Evolutionary conservation across 2,329 filamentous ascomycete genomes (phyloP).

Genomic region (Mycogone perniciosa): DNA sequence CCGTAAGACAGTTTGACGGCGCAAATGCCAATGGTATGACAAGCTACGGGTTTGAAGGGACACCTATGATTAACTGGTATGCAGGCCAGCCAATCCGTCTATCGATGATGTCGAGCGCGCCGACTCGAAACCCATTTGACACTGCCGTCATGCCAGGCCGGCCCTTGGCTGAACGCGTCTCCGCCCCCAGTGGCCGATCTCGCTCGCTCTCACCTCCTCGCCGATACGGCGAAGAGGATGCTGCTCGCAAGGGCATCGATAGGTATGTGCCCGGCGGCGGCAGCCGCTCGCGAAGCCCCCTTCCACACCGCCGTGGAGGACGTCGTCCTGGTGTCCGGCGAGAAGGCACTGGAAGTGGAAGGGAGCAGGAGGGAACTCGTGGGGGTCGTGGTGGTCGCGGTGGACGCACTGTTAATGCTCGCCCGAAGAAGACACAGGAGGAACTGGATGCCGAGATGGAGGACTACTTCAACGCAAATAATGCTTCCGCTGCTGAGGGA

Average conservation of each 20-base stretch:
- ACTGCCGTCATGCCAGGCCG: constrained; percentile 48
- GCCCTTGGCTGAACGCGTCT: constrained; percentile 56
- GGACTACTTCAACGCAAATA: constrained; percentile 67
- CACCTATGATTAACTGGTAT: not conserved
- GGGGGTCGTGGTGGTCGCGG: constrained; percentile 30
- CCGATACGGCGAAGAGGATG: constrained; percentile 47
- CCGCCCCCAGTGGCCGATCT: constrained; percentile 48
- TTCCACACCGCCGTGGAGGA: constrained; percentile 45
- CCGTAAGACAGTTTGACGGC: constrained; percentile 76
- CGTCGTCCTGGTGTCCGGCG: constrained; percentile 45
- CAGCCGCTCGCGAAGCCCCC: constrained; percentile 53
- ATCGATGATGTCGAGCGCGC: constrained; percentile 52
- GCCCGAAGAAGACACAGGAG: constrained; percentile 79
- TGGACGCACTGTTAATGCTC: constrained; percentile 27
- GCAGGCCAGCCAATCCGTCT: constrained; percentile 74
- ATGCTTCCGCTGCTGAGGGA: constrained; percentile 30
- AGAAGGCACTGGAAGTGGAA: constrained; percentile 29
- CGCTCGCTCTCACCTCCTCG: constrained; percentile 54
- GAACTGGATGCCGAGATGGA: constrained; percentile 96
- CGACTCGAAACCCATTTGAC: constrained; percentile 50
- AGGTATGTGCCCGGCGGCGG: constrained; percentile 64
- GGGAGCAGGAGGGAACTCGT: constrained; percentile 28
- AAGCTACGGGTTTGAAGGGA: not conserved
- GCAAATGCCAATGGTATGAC: constrained; percentile 73
- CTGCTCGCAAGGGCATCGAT: constrained; percentile 63